Conservation (phyloP, 192 early-diverging fungal species). For the Podila epigama region DNA sequence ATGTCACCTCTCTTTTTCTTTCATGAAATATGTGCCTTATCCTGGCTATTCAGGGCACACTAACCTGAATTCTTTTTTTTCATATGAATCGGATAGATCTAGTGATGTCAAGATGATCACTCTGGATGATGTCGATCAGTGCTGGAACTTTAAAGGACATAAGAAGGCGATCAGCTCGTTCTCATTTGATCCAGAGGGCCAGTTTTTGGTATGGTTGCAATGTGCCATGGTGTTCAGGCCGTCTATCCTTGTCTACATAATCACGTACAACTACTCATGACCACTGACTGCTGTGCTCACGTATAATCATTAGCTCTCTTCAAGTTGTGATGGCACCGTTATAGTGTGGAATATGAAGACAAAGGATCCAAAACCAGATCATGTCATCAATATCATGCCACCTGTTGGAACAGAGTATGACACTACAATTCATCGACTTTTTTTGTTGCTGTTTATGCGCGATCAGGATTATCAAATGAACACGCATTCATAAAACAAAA, state of each 20-base stretch:
- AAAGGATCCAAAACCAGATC: slow-evolving; percentile 8
- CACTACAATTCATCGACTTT: neutral
- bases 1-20: too few relatives aligned
- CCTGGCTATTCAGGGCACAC: too few relatives aligned
- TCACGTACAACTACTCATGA: too few relatives aligned
- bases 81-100: too few relatives aligned
- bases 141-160: slow-evolving; percentile 35
- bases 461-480: neutral
- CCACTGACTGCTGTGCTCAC: too few relatives aligned
- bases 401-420: slow-evolving; percentile 23
- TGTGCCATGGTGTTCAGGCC: too few relatives aligned
- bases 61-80: too few relatives aligned
- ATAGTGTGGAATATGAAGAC: slow-evolving; percentile 35
- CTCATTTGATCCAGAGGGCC: slow-evolving; percentile 31
- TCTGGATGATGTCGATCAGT: slow-evolving; percentile 28
- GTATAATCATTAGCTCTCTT: slow-evolving; percentile 16
- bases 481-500: neutral
- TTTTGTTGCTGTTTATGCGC: too few relatives aligned
- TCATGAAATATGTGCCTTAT: too few relatives aligned
- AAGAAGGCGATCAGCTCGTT: slow-evolving; percentile 38
- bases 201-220: slow-evolving; percentile 15
- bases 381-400: slow-evolving; percentile 14
- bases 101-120: slow-evolving; percentile 34
- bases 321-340: slow-evolving; percentile 36
- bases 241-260: too few relatives aligned